Percentiles rank a stretch among this genome's conserved stretches.
phyloP scores from a whole-genome alignment of 2,329 filamentous ascomycete genomes.

The Pseudogymnoascus sp. region DNA sequence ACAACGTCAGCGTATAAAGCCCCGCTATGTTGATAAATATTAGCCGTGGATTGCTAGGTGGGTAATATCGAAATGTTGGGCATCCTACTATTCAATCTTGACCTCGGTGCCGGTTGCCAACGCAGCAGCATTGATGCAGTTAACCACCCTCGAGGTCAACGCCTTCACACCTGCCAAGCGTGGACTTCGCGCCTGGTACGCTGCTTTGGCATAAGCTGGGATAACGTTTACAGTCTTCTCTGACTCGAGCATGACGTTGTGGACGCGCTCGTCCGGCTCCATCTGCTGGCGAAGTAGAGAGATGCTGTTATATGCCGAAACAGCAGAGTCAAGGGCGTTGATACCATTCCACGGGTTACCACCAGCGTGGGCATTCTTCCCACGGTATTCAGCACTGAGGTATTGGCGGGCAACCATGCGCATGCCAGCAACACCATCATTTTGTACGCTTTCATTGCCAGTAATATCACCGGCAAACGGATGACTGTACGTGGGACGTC shows the following conservation, averaged over 20 bases:
- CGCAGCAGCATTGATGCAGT: conserved; percentile 40
- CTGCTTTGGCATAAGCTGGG: conserved; percentile 39
- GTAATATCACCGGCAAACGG: background rate
- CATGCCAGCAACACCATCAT: conserved; percentile 23
- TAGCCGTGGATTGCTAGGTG: background rate
- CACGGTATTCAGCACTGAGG: conserved; percentile 44
- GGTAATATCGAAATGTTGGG: background rate
- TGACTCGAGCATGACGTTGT: conserved; percentile 43
- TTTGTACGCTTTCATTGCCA: background rate
- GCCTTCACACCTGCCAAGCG: conserved; percentile 34
- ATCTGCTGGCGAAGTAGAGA: conserved; percentile 48
- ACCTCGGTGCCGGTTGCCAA: conserved; percentile 42
- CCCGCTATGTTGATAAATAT: conserved; percentile 14
- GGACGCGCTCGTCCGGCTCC: conserved; percentile 40
- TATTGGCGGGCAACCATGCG: conserved; percentile 43
- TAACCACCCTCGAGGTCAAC: conserved; percentile 35
- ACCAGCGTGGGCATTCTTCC: conserved; percentile 47
- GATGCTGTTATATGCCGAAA: conserved; percentile 41
- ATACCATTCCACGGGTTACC: conserved; percentile 50
- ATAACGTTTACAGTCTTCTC: conserved; percentile 49
- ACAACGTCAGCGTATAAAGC: conserved; percentile 46
- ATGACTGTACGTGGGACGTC: background rate
- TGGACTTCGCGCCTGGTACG: conserved; percentile 38
- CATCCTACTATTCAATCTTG: conserved; percentile 31
- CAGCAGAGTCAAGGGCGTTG: conserved; percentile 50